A percentile compares a stretch with the other conserved stretches of the same genome.
These are phyloP conservation scores for Clavispora santaluciae DNA, from an alignment of 805 yeast genomes.

Conservation along the genomic window DNA sequence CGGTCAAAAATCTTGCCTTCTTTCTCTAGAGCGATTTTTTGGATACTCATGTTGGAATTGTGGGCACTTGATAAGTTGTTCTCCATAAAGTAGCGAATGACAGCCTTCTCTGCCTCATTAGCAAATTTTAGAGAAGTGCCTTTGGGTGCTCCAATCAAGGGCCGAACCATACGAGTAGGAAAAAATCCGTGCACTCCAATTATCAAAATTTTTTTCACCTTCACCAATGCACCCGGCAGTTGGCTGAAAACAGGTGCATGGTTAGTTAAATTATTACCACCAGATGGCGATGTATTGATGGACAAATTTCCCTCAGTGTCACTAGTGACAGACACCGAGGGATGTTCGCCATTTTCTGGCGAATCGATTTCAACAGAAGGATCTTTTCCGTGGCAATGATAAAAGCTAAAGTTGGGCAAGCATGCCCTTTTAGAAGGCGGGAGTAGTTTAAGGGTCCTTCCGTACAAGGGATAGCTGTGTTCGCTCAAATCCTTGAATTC, in stretches of 20 bases:
- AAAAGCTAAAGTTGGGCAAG: constrained; percentile 25
- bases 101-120: constrained; percentile 77
- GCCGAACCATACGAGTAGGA: constrained; percentile 80
- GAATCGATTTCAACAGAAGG: constrained; percentile 6
- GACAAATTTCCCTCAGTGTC: constrained; percentile 39
- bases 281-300: constrained; percentile 23
- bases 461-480: constrained; percentile 35
- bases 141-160: constrained; percentile 90
- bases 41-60: constrained; percentile 47
- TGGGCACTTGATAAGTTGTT: constrained; percentile 30
- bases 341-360: constrained; percentile 23
- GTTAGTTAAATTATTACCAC: neutral
- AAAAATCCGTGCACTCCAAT: constrained; percentile 96
- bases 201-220: constrained; percentile 60
- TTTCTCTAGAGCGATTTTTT: constrained; percentile 87
- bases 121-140: constrained; percentile 93
- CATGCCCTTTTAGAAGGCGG: constrained; percentile 37
- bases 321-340: constrained; percentile 34
- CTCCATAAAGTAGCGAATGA: constrained; percentile 55
- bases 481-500: constrained; percentile 31
- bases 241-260: constrained; percentile 17
- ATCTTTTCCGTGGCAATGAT: neutral
- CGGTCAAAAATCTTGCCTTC: constrained; percentile 89
- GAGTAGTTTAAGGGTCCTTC: constrained; percentile 31
- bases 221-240: constrained; percentile 24